Evolutionary conservation across 2,329 filamentous ascomycete species (phyloP).

Genomic region (Penicillium sp.): DNA sequence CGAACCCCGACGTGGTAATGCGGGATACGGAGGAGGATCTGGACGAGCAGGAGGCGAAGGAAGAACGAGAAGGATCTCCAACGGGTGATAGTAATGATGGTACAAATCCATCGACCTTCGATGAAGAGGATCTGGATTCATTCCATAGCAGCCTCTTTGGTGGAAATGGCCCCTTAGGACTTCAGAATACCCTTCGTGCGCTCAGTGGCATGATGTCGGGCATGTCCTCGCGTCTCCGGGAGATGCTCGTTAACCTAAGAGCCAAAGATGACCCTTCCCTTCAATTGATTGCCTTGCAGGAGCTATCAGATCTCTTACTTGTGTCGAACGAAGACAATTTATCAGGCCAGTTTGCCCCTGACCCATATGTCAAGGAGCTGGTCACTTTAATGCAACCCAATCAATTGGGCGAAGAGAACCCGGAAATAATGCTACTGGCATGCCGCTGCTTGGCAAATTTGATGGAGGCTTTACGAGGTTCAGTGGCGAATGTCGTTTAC

Average conservation of each 20-base stretch:
- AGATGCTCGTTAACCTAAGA: conserved; percentile 67
- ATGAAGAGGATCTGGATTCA: conserved; percentile 56
- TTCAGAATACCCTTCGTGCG: conserved; percentile 77
- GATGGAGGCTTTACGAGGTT: conserved; percentile 92
- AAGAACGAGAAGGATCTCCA: conserved; percentile 53
- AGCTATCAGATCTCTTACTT: conserved; percentile 85
- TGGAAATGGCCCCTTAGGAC: conserved; percentile 55
- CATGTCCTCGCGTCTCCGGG: conserved; percentile 70
- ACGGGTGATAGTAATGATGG: conserved; percentile 62
- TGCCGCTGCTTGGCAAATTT: conserved; percentile 93
- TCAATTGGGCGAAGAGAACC: conserved; percentile 81
- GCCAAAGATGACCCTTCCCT: conserved; percentile 79
- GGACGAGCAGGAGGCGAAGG: conserved; percentile 34
- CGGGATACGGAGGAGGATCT: conserved; percentile 58
- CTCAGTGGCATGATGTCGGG: conserved; percentile 89
- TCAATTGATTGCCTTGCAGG: conserved; percentile 86
- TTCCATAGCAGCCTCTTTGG: conserved; percentile 62
- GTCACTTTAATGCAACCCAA: conserved; percentile 86
- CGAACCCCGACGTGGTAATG: conserved; percentile 64
- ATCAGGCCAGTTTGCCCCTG: conserved; percentile 88
- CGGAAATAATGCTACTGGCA: conserved; percentile 93
- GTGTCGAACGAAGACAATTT: conserved; percentile 96
- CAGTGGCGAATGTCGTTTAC: conserved; percentile 92
- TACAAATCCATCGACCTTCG: conserved; percentile 47
- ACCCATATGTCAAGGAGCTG: conserved; percentile 91